These are phyloP conservation scores for Paecilomyces formosus DNA, from an alignment of 2,329 filamentous ascomycete genomes.

Conservation along the genomic window DNA sequence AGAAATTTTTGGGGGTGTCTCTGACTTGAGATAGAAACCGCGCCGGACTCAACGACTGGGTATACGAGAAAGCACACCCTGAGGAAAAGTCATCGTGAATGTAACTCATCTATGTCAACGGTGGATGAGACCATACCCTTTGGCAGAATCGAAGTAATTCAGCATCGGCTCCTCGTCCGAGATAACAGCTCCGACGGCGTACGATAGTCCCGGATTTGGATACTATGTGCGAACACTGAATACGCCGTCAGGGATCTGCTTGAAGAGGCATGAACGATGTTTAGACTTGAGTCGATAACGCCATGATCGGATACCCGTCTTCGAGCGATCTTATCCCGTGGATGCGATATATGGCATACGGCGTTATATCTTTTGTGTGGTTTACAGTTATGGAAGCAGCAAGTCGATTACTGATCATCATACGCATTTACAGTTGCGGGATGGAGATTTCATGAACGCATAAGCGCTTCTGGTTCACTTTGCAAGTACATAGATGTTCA, in stretches of 20 bases:
- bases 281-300: background rate
- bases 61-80: constrained; percentile 74
- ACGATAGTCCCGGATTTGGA: background rate
- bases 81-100: constrained; percentile 39
- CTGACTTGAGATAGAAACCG: constrained; percentile 55
- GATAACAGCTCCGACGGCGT: background rate
- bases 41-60: constrained; percentile 89
- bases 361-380: background rate
- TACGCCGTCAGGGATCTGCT: background rate
- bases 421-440: background rate
- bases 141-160: background rate
- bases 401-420: background rate
- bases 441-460: background rate
- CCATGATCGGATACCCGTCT: background rate
- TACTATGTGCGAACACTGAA: background rate
- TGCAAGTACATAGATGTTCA: background rate
- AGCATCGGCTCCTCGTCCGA: background rate
- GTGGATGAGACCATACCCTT: background rate
- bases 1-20: background rate
- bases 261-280: background rate
- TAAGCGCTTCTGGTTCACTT: background rate
- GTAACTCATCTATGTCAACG: constrained; percentile 1
- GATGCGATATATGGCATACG: background rate
- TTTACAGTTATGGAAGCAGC: background rate
- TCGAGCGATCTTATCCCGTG: background rate